Conservation (phyloP, 1,139 yeast genomes). For the Pichia sorboxylosa region DNA sequence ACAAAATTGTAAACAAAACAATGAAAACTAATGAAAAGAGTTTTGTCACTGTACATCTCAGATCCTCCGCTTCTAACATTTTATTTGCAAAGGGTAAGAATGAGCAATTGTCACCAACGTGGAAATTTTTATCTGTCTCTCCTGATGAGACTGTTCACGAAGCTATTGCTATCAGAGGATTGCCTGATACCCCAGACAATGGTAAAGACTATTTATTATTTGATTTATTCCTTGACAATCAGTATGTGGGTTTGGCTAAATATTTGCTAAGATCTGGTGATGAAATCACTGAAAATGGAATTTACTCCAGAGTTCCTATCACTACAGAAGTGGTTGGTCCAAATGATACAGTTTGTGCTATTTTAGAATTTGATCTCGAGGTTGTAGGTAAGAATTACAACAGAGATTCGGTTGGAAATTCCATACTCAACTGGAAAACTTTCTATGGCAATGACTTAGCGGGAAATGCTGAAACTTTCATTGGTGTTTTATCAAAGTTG, state of each 20-base stretch:
- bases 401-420: constrained; percentile 46
- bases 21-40: constrained; percentile 27
- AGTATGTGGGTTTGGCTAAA: constrained; percentile 42
- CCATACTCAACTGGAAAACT: constrained; percentile 45
- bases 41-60: constrained; percentile 24
- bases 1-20: constrained; percentile 32
- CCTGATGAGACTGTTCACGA: constrained; percentile 42
- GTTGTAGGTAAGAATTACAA: constrained; percentile 65
- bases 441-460: constrained; percentile 27
- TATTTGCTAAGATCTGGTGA: constrained; percentile 25
- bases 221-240: constrained; percentile 55
- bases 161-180: constrained; percentile 38
- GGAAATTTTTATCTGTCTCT: constrained; percentile 73
- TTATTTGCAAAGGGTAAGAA: constrained; percentile 60
- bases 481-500: constrained; percentile 32
- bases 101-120: constrained; percentile 38
- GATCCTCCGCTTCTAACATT: constrained; percentile 36
- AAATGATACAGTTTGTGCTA: constrained; percentile 30
- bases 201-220: constrained; percentile 40
- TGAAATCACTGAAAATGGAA: constrained; percentile 16
- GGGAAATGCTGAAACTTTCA: constrained; percentile 16
- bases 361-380: constrained; percentile 47
- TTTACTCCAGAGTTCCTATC: constrained; percentile 19
- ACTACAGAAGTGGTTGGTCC: constrained; percentile 13
- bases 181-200: constrained; percentile 15